Evolutionary conservation across 2,329 filamentous ascomycete species (phyloP).

Genomic region (Fusarium tanahbumbuense): DNA sequence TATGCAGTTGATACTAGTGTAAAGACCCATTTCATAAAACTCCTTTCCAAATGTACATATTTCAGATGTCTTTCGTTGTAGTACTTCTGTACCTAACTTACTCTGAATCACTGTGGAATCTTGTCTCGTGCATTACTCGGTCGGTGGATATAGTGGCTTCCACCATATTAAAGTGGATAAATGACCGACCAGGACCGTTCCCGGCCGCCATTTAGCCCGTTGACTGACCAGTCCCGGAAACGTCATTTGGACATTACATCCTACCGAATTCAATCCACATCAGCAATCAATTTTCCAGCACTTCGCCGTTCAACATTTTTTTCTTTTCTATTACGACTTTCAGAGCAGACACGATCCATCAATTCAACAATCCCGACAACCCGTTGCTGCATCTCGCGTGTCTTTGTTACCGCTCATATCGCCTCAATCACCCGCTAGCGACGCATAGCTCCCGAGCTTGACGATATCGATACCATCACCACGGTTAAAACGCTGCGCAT

Average conservation of each 20-base stretch:
- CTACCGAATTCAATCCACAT: constrained; percentile 30
- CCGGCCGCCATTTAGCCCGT: constrained; percentile 27
- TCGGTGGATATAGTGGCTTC: background rate
- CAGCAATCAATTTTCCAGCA: constrained; percentile 18
- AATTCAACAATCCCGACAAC: background rate
- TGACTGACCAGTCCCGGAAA: constrained; percentile 32
- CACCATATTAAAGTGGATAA: background rate
- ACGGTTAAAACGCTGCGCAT: constrained; percentile 13
- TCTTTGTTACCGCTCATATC: constrained; percentile 9
- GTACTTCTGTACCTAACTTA: background rate
- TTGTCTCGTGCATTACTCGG: background rate
- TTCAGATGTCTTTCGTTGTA: background rate
- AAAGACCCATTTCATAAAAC: background rate
- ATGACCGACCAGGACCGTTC: background rate
- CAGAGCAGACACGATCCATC: background rate
- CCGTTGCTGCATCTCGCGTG: background rate
- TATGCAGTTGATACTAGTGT: background rate
- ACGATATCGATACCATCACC: constrained; percentile 10
- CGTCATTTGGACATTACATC: constrained; percentile 43
- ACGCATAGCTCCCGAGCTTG: constrained; percentile 2
- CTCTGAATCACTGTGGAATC: background rate
- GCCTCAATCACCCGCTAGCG: background rate
- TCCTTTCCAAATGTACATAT: background rate
- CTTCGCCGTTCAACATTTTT: constrained; percentile 5
- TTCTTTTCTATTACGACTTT: background rate